A percentile compares a stretch with the other conserved stretches of the same genome.
Evolutionary conservation across 805 yeast genomes (phyloP).

Genomic region (Spathaspora passalidarum): DNA sequence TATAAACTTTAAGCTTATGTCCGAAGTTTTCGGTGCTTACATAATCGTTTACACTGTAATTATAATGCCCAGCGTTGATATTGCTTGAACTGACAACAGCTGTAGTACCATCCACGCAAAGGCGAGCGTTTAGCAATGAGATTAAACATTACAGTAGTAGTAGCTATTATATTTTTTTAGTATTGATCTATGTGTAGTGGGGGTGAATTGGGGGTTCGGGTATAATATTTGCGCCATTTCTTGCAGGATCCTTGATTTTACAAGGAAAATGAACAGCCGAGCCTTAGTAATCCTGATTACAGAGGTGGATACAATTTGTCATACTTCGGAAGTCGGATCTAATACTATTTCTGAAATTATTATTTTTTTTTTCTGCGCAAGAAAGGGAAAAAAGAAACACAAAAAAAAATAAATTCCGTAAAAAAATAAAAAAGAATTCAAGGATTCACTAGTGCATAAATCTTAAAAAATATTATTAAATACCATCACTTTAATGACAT

Average conservation of each 20-base stretch:
- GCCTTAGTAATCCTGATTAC: neutral
- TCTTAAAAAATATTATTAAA: no score
- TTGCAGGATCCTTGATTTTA: neutral
- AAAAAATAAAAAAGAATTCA: neutral
- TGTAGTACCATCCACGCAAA: no score
- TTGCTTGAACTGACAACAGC: no score
- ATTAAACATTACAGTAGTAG: no score
- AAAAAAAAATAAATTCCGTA: neutral
- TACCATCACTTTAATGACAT: neutral
- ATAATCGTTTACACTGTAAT: no score
- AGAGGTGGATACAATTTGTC: neutral
- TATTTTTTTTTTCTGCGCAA: neutral
- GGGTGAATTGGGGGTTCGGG: neutral
- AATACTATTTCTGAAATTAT: neutral
- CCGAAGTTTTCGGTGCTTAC: no score
- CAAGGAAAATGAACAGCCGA: neutral
- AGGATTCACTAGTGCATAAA: no score
- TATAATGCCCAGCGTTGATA: no score
- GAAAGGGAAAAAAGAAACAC: neutral
- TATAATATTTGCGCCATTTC: neutral
- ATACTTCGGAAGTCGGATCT: neutral
- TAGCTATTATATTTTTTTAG: no score
- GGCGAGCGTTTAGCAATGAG: no score
- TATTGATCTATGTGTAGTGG: neutral
- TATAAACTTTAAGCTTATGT: no score